phyloP scores from a whole-genome alignment of 192 early-diverging fungal species.

The Glomus cerebriforme region DNA sequence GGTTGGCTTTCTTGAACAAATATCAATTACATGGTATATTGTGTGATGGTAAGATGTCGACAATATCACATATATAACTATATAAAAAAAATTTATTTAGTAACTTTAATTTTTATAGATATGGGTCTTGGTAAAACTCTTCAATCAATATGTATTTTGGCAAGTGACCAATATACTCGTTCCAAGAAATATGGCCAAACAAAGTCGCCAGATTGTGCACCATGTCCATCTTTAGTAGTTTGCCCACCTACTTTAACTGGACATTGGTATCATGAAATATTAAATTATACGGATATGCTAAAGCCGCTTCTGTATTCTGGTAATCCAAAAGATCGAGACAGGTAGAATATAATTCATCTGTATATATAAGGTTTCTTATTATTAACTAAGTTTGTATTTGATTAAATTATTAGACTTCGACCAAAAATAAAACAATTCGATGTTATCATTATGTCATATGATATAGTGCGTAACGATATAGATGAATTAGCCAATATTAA shows the following conservation, averaged over 20 bases:
- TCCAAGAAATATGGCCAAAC: conserved; percentile 53
- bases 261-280: conserved; percentile 96
- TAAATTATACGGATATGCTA: conserved; percentile 74
- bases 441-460: conserved; percentile 94
- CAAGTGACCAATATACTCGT: conserved; percentile 83
- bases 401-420: conserved; percentile 49
- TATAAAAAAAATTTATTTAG: not conserved
- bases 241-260: conserved; percentile 94
- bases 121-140: conserved; percentile 99
- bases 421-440: conserved; percentile 60
- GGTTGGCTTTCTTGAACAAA: conserved; percentile 96
- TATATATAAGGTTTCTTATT: not conserved
- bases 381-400: not conserved
- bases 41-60: conserved; percentile 76
- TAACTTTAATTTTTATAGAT: conserved; percentile 51
- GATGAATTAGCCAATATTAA: conserved; percentile 67
- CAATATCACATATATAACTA: not conserved
- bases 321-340: conserved; percentile 71
- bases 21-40: conserved; percentile 97
- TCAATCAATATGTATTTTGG: conserved; percentile 94
- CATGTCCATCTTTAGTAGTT: conserved; percentile 87
- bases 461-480: conserved; percentile 95
- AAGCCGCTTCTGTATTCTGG: conserved; percentile 87
- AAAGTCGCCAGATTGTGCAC: conserved; percentile 64
- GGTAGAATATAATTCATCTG: conserved; percentile 38